Conservation (phyloP, 1,139 yeast species). For the Pneumocystis canis region DNA sequence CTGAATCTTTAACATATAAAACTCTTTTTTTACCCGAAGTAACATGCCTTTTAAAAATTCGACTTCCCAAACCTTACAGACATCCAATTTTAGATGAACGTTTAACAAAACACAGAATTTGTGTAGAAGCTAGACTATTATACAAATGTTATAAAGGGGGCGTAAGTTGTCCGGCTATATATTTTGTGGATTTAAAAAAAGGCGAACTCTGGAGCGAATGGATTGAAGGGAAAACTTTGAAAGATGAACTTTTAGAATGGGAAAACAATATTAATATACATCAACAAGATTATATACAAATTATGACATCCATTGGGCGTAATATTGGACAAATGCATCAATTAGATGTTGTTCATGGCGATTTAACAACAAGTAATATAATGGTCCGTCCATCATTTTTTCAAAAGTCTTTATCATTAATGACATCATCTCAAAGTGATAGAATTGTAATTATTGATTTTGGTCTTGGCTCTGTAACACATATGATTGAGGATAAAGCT, state of each 20-base stretch:
- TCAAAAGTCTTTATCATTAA: slow-evolving; percentile 1
- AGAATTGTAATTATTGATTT: slow-evolving; percentile 64
- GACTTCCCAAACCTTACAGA: slow-evolving; percentile 82
- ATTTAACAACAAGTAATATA: slow-evolving; percentile 79
- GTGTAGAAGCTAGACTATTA: slow-evolving; percentile 71
- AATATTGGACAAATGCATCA: slow-evolving; percentile 60
- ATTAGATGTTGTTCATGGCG: slow-evolving; percentile 82
- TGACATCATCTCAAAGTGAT: slow-evolving; percentile 10
- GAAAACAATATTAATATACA: slow-evolving; percentile 26
- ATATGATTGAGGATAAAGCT: slow-evolving; percentile 78
- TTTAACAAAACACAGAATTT: slow-evolving; percentile 65
- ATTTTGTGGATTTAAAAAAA: slow-evolving; percentile 56
- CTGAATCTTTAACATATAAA: slow-evolving; percentile 73
- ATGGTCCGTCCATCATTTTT: slow-evolving; percentile 28
- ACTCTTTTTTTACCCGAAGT: slow-evolving; percentile 57
- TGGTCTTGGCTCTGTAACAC: slow-evolving; percentile 71
- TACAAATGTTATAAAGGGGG: slow-evolving; percentile 42
- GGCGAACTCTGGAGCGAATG: slow-evolving; percentile 87
- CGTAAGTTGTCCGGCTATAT: slow-evolving; percentile 51
- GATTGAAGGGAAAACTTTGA: slow-evolving; percentile 30
- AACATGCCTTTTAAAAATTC: slow-evolving; percentile 51
- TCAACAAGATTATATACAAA: slow-evolving; percentile 5
- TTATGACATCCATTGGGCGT: slow-evolving; percentile 39
- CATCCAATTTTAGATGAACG: slow-evolving; percentile 68
- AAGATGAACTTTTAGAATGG: slow-evolving; percentile 22